Percentiles rank a stretch among this genome's conserved stretches.
phyloP scores from a whole-genome alignment of 805 yeast genomes.

The Wickerhamiella brachini region DNA sequence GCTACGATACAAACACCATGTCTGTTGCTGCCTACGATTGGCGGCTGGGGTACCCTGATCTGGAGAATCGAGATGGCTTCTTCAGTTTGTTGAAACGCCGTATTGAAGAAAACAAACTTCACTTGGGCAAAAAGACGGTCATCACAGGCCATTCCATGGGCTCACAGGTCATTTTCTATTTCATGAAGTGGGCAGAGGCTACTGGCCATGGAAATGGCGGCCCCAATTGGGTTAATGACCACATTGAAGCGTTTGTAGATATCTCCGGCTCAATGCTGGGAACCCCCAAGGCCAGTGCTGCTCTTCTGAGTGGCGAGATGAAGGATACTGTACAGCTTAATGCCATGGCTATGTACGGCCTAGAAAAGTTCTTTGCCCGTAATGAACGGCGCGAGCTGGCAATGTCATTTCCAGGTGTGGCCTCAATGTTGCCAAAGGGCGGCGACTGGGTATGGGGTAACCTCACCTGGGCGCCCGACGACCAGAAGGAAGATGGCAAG shows the following conservation, averaged over 20 bases:
- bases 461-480: conserved; percentile 55
- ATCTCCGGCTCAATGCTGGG: conserved; percentile 86
- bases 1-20: conserved; percentile 89
- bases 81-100: conserved; percentile 61
- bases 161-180: conserved; percentile 73
- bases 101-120: conserved; percentile 45
- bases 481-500: conserved; percentile 25
- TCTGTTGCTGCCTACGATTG: conserved; percentile 88
- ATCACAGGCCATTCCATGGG: conserved; percentile 95
- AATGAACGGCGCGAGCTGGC: conserved; percentile 78
- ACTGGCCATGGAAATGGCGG: conserved; percentile 83
- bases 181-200: conserved; percentile 95
- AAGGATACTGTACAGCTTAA: conserved; percentile 91
- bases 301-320: conserved; percentile 94
- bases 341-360: conserved; percentile 82
- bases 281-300: conserved; percentile 88
- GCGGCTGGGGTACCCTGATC: conserved; percentile 81
- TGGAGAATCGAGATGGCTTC: conserved; percentile 77
- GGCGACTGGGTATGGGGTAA: conserved; percentile 86
- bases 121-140: conserved; percentile 54
- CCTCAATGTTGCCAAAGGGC: conserved; percentile 94
- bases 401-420: conserved; percentile 83
- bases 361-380: conserved; percentile 85
- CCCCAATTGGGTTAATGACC: conserved; percentile 66
- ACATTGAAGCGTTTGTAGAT: conserved; percentile 70